Evolutionary conservation across 257 asterid genomes (phyloP).

Genomic region (Apocynum venetum): DNA sequence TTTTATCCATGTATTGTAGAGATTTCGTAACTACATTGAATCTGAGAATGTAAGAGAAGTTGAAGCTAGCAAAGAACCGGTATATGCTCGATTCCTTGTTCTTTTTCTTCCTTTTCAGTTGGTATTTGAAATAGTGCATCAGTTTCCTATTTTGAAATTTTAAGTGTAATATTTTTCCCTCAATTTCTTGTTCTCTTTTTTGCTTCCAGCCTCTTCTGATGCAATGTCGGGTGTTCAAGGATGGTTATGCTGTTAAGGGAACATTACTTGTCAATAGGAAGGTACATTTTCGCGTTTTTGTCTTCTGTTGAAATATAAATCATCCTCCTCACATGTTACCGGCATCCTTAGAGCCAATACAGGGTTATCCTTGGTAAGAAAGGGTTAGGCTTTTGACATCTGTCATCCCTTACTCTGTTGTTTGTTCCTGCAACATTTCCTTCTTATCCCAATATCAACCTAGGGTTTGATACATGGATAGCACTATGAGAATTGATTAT

Average conservation of each 20-base stretch:
- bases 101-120: background rate
- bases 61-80: constrained; percentile 47
- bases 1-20: constrained; percentile 10
- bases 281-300: constrained; percentile 34
- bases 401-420: background rate
- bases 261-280: constrained; percentile 68
- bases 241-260: constrained; percentile 83
- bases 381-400: background rate
- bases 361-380: background rate
- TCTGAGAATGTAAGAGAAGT: constrained; percentile 24
- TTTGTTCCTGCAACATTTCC: background rate
- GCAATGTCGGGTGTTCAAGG: constrained; percentile 73
- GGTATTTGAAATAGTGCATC: background rate
- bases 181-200: constrained; percentile 8
- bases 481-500: background rate
- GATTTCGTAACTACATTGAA: constrained; percentile 7
- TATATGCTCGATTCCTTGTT: constrained; percentile 18
- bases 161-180: background rate
- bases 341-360: background rate
- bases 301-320: background rate
- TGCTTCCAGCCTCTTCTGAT: constrained; percentile 69
- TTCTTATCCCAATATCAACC: background rate
- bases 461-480: background rate
- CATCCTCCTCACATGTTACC: background rate
- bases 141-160: background rate